Base-by-base conservation (phyloP, 1,284 basidiomycete species). In the Waitea zeae region DNA sequence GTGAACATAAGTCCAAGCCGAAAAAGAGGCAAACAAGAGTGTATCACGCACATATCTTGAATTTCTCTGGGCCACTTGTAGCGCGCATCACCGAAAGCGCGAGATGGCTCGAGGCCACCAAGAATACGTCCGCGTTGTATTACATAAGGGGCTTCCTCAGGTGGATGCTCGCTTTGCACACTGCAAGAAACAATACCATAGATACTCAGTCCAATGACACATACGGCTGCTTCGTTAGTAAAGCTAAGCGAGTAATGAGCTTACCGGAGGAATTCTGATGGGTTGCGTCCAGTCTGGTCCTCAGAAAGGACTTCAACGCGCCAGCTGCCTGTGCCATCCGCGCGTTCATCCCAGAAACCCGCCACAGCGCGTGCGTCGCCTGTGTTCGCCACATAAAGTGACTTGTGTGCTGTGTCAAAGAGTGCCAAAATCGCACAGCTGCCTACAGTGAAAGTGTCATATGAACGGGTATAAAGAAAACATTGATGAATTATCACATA, bases 351-450 rank as follows among this genome's bases (percentile, higher is more conserved):
- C 80, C 87, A 93, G 39, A 88, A 72, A 18, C 95, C 95, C 11
- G 93, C 92, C 2, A 99, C 87, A 7, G 95, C 95, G 30, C 95
- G 73, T 47, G 84, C 84, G 52, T 99, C 95, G 2, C 95, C 95
- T 4, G 90, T 81, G 44, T 80, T 80, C 2, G 95, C 93, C 26
- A 96, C 73, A 47, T 92, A 92, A 24, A 96, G 53, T 47, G 87
- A 75, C 33, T 66, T 66, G 41, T 80, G 66, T 15, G 79, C 71
- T 0, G 82, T 83, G 49, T 96, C 92, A 38, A 97, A 67, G 26
- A 90, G 52, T 0, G 87, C 76, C 49, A 89, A 66, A 35, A 95
- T 59, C 1, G 89, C 87, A 50, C 90, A 95, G 39, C 87, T 89
- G 4, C 89, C 89, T 64, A 52, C 24, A 26, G 47, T 30, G 35